Conservation (phyloP, 768 basidiomycete species). For the Termitomyces sp. region DNA sequence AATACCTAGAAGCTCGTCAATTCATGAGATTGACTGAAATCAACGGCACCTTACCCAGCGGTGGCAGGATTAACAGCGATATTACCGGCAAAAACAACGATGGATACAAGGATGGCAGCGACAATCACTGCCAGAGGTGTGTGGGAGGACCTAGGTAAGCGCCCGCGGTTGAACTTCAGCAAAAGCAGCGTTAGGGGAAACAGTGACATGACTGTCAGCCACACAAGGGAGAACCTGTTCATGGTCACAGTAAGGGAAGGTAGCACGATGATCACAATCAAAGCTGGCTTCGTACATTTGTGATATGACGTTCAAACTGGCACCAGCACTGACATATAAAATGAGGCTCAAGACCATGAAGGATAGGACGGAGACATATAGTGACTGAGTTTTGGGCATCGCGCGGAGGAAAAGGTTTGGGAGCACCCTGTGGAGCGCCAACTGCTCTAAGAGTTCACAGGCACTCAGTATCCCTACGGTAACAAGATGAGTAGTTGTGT, state of each 20-base stretch:
- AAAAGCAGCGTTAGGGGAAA: conserved; percentile 62
- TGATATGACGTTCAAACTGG: conserved; percentile 51
- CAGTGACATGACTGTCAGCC: conserved; percentile 63
- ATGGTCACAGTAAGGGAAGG: neutral
- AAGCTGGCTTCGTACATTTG: conserved; percentile 44
- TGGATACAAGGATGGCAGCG: conserved; percentile 39
- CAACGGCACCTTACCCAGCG: conserved; percentile 42
- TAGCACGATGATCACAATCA: neutral
- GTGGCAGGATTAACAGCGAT: conserved; percentile 56
- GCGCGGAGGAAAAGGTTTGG: conserved; percentile 49
- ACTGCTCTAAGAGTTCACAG: conserved; percentile 56
- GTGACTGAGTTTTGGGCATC: conserved; percentile 50
- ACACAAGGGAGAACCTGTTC: conserved; percentile 61
- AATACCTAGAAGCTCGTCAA: conserved; percentile 43
- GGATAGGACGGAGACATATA: conserved; percentile 48
- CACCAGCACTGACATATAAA: conserved; percentile 60
- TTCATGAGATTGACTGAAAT: neutral
- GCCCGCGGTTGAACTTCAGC: conserved; percentile 64
- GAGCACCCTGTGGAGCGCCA: conserved; percentile 59
- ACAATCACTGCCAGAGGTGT: conserved; percentile 43
- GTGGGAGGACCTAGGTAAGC: conserved; percentile 42
- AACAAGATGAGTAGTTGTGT: neutral
- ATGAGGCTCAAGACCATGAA: conserved; percentile 49
- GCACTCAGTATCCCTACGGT: conserved; percentile 52
- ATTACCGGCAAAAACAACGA: conserved; percentile 55